phyloP scores from a whole-genome alignment of 345 rosid species.

The Melaleuca quinquenervia region DNA sequence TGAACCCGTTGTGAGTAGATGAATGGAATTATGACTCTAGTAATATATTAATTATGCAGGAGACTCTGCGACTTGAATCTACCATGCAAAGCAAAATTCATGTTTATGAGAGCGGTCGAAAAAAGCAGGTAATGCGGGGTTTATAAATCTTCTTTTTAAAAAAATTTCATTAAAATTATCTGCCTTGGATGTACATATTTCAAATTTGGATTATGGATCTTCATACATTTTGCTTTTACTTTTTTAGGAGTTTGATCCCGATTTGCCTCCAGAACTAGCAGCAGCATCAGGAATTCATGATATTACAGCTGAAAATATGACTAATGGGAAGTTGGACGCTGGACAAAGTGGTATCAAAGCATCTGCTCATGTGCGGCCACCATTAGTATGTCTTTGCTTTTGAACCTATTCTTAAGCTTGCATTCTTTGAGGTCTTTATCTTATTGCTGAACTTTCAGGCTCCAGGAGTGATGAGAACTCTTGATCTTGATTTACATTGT shows the following conservation, averaged over 20 bases:
- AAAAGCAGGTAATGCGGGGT: constrained; percentile 58
- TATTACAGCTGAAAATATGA: constrained; percentile 40
- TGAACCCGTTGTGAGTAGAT: constrained; percentile 3
- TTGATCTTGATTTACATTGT: not conserved
- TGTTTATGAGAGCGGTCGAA: constrained; percentile 93
- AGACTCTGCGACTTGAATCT: constrained; percentile 78
- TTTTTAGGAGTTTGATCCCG: constrained; percentile 86
- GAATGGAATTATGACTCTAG: constrained; percentile 13
- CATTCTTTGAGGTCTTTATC: not conserved
- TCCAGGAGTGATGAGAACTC: not conserved
- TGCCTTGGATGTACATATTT: not conserved
- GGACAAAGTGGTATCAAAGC: constrained; percentile 57
- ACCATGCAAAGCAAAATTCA: constrained; percentile 98
- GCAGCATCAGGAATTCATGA: constrained; percentile 84
- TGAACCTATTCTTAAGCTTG: not conserved
- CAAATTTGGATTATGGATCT: not conserved
- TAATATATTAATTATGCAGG: constrained; percentile 36
- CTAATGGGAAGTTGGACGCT: constrained; percentile 44
- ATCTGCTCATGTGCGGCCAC: constrained; percentile 58
- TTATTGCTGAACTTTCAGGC: not conserved
- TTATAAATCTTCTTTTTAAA: not conserved
- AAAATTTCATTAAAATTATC: not conserved
- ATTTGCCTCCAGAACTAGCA: constrained; percentile 95
- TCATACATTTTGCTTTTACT: not conserved
- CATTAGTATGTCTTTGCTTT: constrained; percentile 49